A percentile compares a stretch with the other conserved stretches of the same genome.
Evolutionary conservation across 2,329 filamentous ascomycete genomes (phyloP).

Genomic region (Fulvia fulva): DNA sequence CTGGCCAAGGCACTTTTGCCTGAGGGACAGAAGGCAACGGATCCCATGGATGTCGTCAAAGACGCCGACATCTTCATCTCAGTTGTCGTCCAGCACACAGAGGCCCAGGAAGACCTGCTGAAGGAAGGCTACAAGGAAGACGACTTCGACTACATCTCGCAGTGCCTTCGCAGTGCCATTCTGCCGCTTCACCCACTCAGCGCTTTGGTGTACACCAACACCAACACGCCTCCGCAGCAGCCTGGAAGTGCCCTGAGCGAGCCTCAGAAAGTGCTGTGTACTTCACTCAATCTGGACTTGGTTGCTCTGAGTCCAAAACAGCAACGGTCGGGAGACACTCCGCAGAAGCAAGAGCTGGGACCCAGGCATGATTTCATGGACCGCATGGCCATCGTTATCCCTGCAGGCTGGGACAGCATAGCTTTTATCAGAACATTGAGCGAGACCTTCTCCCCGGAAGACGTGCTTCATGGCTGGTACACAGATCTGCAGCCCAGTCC

Average conservation of each 20-base stretch:
- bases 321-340: conserved; percentile 51
- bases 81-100: conserved; percentile 93
- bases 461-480: conserved; percentile 73
- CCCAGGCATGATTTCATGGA: conserved; percentile 58
- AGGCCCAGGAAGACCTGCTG: conserved; percentile 87
- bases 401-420: conserved; percentile 98
- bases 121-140: conserved; percentile 93
- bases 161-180: conserved; percentile 84
- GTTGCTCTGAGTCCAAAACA: conserved; percentile 23
- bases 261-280: conserved; percentile 76
- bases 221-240: conserved; percentile 32
- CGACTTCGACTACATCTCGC: conserved; percentile 91
- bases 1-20: conserved; percentile 70
- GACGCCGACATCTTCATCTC: conserved; percentile 86
- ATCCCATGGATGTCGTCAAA: conserved; percentile 79
- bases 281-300: conserved; percentile 59
- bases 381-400: conserved; percentile 88
- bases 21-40: conserved; percentile 53
- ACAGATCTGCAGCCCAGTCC: conserved; percentile 49
- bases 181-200: conserved; percentile 63
- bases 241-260: conserved; percentile 30
- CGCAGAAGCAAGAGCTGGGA: conserved; percentile 49
- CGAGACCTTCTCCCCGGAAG: conserved; percentile 89
- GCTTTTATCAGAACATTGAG: conserved; percentile 90
- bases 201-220: conserved; percentile 45